Conservation (phyloP, 768 basidiomycete species). For the Cystofilobasidium ferigula region DNA sequence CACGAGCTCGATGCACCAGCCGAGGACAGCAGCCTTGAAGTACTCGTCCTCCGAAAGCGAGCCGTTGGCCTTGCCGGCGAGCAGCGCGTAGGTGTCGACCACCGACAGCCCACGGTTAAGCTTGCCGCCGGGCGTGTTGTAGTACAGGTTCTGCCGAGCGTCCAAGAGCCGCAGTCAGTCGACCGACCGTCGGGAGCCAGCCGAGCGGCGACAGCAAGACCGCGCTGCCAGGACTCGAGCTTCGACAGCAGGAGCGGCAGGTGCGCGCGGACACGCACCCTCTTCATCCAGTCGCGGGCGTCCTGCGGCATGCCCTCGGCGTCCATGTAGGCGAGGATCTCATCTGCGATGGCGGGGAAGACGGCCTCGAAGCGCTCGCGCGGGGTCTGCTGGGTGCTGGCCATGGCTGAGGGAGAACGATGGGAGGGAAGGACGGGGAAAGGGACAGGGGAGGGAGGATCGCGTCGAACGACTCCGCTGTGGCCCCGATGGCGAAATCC, state of each 20-base stretch:
- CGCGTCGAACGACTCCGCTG: no score
- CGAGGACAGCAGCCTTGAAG: slow-evolving; percentile 72
- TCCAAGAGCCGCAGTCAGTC: no score
- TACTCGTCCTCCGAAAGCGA: slow-evolving; percentile 69
- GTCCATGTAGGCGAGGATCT: slow-evolving; percentile 59
- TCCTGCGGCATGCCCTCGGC: slow-evolving; percentile 69
- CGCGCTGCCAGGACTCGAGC: no score
- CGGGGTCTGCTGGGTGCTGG: no score
- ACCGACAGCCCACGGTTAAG: slow-evolving; percentile 94
- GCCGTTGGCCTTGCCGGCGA: slow-evolving; percentile 40
- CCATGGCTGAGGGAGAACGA: no score
- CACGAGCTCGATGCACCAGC: slow-evolving; percentile 93
- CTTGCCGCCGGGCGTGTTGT: slow-evolving; percentile 94
- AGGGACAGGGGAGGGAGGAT: background rate
- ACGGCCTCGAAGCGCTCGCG: slow-evolving; percentile 53
- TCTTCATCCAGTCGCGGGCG: slow-evolving; percentile 71
- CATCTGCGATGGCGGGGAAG: slow-evolving; percentile 60
- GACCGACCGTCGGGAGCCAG: no score
- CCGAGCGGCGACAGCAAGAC: no score
- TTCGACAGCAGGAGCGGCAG: background rate
- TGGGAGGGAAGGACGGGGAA: background rate
- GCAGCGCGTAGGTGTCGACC: slow-evolving; percentile 80
- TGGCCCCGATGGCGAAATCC: no score
- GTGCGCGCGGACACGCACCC: slow-evolving; percentile 56
- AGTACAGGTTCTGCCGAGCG: slow-evolving; percentile 70